phyloP scores from a whole-genome alignment of 371 early-diverging fungal genomes.

The Mortierella sp. region DNA sequence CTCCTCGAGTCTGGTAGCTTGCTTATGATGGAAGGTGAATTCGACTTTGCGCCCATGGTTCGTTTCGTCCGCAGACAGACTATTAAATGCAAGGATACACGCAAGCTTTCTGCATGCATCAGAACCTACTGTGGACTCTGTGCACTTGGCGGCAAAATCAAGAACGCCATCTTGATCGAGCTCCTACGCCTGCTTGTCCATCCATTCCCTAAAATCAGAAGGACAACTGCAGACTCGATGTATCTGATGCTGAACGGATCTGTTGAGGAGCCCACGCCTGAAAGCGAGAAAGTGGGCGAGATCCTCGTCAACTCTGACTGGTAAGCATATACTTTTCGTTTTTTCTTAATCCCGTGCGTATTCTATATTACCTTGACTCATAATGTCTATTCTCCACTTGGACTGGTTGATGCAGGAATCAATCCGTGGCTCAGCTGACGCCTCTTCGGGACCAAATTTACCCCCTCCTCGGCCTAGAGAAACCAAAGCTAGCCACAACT shows the following conservation, averaged over 20 bases:
- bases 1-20: conserved; percentile 70
- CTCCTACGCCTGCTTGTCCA: conserved; percentile 43
- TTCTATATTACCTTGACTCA: background rate
- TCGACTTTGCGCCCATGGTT: conserved; percentile 53
- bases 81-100: conserved; percentile 41
- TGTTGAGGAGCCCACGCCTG: conserved; percentile 39
- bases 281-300: conserved; percentile 39
- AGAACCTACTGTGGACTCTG: conserved; percentile 43
- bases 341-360: background rate
- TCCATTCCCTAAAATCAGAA: conserved; percentile 55
- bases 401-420: conserved; percentile 19
- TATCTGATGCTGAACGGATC: conserved; percentile 50
- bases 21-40: conserved; percentile 57
- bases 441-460: conserved; percentile 44
- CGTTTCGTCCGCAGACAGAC: conserved; percentile 49
- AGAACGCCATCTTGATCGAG: conserved; percentile 43
- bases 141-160: conserved; percentile 45
- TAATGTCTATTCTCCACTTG: background rate
- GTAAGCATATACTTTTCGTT: conserved; percentile 11
- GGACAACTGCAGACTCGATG: conserved; percentile 52
- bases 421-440: conserved; percentile 24
- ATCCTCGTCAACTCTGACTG: conserved; percentile 43
- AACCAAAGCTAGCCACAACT: conserved; percentile 26
- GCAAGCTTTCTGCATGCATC: conserved; percentile 41
- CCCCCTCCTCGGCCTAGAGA: conserved; percentile 41